Conservation (phyloP, 2,329 filamentous ascomycete species). For the Aspergillus neoniger region DNA sequence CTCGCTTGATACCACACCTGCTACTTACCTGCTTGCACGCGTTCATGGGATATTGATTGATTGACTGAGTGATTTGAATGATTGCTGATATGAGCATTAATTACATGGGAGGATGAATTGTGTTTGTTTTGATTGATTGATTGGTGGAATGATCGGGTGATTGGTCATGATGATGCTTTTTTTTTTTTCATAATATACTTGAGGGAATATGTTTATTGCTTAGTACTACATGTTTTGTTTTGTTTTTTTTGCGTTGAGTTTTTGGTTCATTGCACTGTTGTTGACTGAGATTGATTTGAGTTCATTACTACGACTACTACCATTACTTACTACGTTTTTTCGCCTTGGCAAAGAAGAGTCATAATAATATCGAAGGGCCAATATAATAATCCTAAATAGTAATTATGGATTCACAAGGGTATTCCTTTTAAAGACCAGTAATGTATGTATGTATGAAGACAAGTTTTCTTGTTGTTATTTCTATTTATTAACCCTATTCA, state of each 20-base stretch:
- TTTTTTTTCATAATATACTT: neutral
- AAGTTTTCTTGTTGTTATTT: neutral
- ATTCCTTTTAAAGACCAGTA: no score
- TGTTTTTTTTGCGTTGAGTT: neutral
- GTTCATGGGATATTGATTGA: neutral
- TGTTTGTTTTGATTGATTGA: neutral
- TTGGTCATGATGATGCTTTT: neutral
- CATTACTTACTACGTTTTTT: neutral
- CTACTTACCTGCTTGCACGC: neutral
- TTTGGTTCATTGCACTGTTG: neutral
- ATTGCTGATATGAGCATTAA: neutral
- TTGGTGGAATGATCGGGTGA: neutral
- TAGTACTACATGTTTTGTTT: neutral
- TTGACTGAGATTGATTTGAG: neutral
- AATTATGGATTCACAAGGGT: neutral
- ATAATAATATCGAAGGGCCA: neutral
- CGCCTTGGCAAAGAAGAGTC: no score
- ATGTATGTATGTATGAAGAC: no score
- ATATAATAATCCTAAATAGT: neutral
- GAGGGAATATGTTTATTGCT: neutral
- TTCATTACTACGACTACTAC: neutral
- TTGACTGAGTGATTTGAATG: no score
- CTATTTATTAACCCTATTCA: slow-evolving; percentile 1
- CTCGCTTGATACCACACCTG: slow-evolving; percentile 3
- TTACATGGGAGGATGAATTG: neutral